Conservation (phyloP, 2,329 filamentous ascomycete genomes). For the Fusarium equiseti region DNA sequence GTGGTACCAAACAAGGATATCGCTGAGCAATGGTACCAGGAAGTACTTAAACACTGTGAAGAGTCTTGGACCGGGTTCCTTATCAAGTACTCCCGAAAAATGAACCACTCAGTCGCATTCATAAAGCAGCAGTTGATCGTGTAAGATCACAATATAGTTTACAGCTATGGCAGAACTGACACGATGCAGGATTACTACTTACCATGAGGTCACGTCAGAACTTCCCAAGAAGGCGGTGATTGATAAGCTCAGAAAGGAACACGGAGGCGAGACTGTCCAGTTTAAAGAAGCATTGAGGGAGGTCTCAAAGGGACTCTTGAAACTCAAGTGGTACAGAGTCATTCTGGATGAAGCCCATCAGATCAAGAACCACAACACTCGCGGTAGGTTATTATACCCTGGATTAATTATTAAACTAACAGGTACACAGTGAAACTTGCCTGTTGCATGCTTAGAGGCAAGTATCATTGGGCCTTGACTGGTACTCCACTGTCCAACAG, state of each 20-base stretch:
- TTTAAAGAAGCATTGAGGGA: slow-evolving; percentile 52
- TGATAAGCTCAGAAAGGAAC: not conserved
- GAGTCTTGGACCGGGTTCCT: too few species aligned
- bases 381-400: slow-evolving; percentile 38
- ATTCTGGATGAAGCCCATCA: slow-evolving; percentile 69
- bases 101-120: too few species aligned
- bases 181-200: not conserved
- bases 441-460: not conserved
- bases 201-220: not conserved
- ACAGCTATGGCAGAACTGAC: not conserved
- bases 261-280: not conserved
- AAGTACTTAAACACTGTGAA: too few species aligned
- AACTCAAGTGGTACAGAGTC: slow-evolving; percentile 59
- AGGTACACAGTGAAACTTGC: not conserved
- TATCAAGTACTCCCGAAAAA: too few species aligned
- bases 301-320: too few species aligned
- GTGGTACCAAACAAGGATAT: not conserved
- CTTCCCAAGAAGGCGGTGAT: not conserved
- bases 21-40: not conserved
- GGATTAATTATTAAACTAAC: too few species aligned
- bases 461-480: not conserved
- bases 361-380: slow-evolving; percentile 58
- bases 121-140: too few species aligned
- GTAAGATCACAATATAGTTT: too few species aligned
- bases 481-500: not conserved